Evolutionary conservation across 345 rosid genomes (phyloP).

Genomic region (Alliaria petiolata): DNA sequence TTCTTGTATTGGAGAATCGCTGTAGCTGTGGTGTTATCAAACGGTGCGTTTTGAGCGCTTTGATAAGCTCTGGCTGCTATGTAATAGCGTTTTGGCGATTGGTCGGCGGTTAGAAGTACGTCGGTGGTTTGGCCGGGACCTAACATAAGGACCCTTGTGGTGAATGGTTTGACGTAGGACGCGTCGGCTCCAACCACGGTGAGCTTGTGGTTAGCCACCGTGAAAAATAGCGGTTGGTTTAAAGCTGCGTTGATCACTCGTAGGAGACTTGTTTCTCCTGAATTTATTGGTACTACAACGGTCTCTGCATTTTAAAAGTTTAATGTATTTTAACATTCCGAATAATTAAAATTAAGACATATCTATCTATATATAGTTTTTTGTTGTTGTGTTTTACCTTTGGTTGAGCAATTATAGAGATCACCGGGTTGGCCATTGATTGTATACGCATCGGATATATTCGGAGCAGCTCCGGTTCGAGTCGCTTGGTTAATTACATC

Average conservation of each 20-base stretch:
- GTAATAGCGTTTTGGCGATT: slow-evolving; percentile 65
- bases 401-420: slow-evolving; percentile 72
- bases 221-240: slow-evolving; percentile 82
- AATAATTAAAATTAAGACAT: background rate
- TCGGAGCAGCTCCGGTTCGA: slow-evolving; percentile 73
- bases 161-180: slow-evolving; percentile 69
- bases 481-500: slow-evolving; percentile 69
- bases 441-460: slow-evolving; percentile 74
- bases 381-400: slow-evolving; percentile 41
- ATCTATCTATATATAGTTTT: background rate
- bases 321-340: background rate
- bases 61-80: slow-evolving; percentile 78
- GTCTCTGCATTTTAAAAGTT: slow-evolving; percentile 48
- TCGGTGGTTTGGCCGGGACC: slow-evolving; percentile 98
- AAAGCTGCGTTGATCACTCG: slow-evolving; percentile 80
- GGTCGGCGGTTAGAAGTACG: slow-evolving; percentile 71
- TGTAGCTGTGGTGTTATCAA: slow-evolving; percentile 83
- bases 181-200: slow-evolving; percentile 95
- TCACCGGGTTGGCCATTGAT: slow-evolving; percentile 97
- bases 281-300: slow-evolving; percentile 53
- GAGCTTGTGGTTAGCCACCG: slow-evolving; percentile 74
- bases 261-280: slow-evolving; percentile 76
- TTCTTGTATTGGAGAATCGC: slow-evolving; percentile 84
- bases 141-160: slow-evolving; percentile 67
- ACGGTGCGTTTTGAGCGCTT: slow-evolving; percentile 69